Evolutionary conservation across 2,329 filamentous ascomycete genomes (phyloP), one percentile per base, ranked within the genome.

Genomic region (Fusarium sp.): DNA sequence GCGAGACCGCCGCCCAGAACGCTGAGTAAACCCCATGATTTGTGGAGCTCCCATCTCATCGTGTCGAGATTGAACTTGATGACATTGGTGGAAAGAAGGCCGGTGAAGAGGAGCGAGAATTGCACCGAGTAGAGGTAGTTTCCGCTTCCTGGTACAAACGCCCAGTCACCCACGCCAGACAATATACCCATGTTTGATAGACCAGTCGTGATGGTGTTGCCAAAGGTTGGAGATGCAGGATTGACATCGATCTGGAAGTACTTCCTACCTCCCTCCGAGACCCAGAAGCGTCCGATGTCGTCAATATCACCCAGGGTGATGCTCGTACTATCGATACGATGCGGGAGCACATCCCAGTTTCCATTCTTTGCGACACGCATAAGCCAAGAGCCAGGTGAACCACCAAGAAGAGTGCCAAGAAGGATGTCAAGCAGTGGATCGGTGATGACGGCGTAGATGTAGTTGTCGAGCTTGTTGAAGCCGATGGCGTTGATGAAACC

Each of bases 401-500:
- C 49, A 5, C 62, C 69, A 1, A 67, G 7, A 0, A 70, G 0
- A 8, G 13, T 49, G 0, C 67, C 58, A 0, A 60, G 0, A 0
- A 31, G 29, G 40, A 2, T 4, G 3, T 23, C 1, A 0, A 69
- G 23, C 0, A 62, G 27, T 0, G 42, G 16, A 0, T 36, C 50
- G 2, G 54, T 36, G 0, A 51, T 36, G 1, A 74, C 60, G 6
- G 67, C 73, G 6, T 74, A 74, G 16, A 74, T 69, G 34, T 73
- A 74, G 14, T 65, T 67, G 14, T 74, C 73, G 0, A 68, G 18
- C 4, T 33, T 53, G 7, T 74, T 74, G 44, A 74, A 74, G 0
- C 73, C 73, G 4, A 73, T 64, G 14, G 63, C 69, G 0, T 68
- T 69, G 18, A 73, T 56, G 3, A 13, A 3, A 0, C 69, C 62